Conservation (phyloP, 176 grass and related monocot genomes). For the Musa itinerans region DNA sequence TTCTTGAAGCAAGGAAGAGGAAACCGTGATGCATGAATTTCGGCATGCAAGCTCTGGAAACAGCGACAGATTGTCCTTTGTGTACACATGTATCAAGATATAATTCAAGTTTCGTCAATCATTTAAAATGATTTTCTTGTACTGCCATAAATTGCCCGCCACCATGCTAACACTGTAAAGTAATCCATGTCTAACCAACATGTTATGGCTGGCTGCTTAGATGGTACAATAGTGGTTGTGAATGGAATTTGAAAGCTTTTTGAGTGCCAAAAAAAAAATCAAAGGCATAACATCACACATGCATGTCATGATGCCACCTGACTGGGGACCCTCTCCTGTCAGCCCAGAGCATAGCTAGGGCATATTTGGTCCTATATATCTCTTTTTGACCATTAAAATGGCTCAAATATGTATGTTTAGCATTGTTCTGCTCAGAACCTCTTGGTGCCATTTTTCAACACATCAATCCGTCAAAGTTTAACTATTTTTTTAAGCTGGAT, state of each 20-base stretch:
- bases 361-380: neutral
- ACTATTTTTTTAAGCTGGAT: neutral
- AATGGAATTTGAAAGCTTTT: neutral
- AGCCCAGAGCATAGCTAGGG: neutral
- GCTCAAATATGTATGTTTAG: neutral
- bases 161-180: too few species aligned
- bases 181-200: neutral
- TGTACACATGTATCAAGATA: too few species aligned
- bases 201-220: neutral
- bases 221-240: too few species aligned
- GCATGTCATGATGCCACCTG: neutral
- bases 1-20: too few species aligned
- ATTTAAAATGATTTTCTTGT: too few species aligned
- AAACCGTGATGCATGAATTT: too few species aligned
- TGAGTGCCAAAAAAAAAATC: neutral
- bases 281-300: neutral
- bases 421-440: neutral
- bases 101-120: too few species aligned
- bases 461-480: neutral
- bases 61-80: too few species aligned
- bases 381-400: neutral
- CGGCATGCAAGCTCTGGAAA: too few species aligned
- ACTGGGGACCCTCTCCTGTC: neutral
- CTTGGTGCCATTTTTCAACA: neutral
- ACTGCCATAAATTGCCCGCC: too few species aligned